Conservation (phyloP, 2,329 filamentous ascomycete species). For the Penicillium sumatraense region DNA sequence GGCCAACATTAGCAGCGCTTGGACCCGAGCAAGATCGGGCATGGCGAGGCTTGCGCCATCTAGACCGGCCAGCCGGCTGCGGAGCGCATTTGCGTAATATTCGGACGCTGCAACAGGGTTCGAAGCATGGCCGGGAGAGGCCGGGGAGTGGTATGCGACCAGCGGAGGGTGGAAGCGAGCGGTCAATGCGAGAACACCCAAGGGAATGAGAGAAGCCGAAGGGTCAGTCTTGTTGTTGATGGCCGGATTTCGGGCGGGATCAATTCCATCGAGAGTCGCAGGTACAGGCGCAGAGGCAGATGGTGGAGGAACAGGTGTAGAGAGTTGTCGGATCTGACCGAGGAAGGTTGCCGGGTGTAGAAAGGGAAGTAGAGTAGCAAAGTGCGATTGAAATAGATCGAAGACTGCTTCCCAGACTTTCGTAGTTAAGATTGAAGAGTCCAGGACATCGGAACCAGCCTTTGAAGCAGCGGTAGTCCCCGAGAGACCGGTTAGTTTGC, state of each 20-base stretch:
- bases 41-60: slow-evolving; percentile 47
- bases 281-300: slow-evolving; percentile 26
- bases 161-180: slow-evolving; percentile 59
- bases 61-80: slow-evolving; percentile 49
- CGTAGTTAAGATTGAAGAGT: slow-evolving; percentile 55
- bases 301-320: slow-evolving; percentile 25
- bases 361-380: slow-evolving; percentile 61
- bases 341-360: slow-evolving; percentile 60
- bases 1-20: slow-evolving; percentile 61
- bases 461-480: slow-evolving; percentile 38
- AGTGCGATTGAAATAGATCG: slow-evolving; percentile 63
- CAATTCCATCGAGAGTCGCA: slow-evolving; percentile 26
- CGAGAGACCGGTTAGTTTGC: slow-evolving; percentile 39
- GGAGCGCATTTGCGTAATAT: slow-evolving; percentile 59
- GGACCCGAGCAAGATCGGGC: slow-evolving; percentile 56
- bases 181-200: slow-evolving; percentile 61
- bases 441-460: slow-evolving; percentile 50
- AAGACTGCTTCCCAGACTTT: slow-evolving; percentile 63
- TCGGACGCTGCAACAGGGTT: slow-evolving; percentile 58
- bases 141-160: slow-evolving; percentile 53
- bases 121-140: slow-evolving; percentile 45
- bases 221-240: slow-evolving; percentile 44
- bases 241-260: slow-evolving; percentile 34
- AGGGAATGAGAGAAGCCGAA: slow-evolving; percentile 53
- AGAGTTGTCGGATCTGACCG: slow-evolving; percentile 50